Conservation (phyloP, 2,329 filamentous ascomycete species). For the Phialophora verrucosa region DNA sequence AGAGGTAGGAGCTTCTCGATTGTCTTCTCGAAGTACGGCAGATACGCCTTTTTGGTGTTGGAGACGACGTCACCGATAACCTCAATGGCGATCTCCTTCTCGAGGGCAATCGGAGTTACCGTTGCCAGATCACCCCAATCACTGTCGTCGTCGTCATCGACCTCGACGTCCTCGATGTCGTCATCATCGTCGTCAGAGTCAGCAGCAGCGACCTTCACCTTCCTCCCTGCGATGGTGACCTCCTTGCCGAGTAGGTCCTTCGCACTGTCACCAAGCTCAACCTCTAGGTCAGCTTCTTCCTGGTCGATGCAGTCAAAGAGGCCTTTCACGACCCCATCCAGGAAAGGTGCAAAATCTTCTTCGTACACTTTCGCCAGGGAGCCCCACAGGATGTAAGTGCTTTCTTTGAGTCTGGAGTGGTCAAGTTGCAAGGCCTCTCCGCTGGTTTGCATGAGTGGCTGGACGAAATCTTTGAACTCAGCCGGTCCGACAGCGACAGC, state of each 20-base stretch:
- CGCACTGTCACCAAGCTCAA: conserved; percentile 75
- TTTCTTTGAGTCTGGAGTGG: conserved; percentile 90
- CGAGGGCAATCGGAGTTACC: conserved; percentile 85
- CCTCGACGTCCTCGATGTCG: conserved; percentile 60
- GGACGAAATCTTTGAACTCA: conserved; percentile 88
- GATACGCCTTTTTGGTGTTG: conserved; percentile 77
- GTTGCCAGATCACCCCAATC: conserved; percentile 84
- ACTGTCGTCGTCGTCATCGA: conserved; percentile 76
- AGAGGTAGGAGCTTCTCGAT: conserved; percentile 81
- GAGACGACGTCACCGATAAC: conserved; percentile 91
- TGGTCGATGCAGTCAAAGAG: conserved; percentile 86
- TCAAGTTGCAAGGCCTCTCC: conserved; percentile 89
- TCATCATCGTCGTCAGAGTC: conserved; percentile 67
- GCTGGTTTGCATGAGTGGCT: conserved; percentile 87
- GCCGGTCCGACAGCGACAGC: conserved; percentile 83
- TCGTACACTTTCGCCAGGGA: conserved; percentile 93
- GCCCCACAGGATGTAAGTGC: conserved; percentile 96
- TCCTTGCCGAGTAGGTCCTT: conserved; percentile 76
- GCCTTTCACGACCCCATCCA: conserved; percentile 54
- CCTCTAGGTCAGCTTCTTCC: conserved; percentile 81
- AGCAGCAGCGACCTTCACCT: conserved; percentile 76
- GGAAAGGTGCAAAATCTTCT: conserved; percentile 60
- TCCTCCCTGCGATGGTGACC: conserved; percentile 79
- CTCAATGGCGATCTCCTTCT: conserved; percentile 97
- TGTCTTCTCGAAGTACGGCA: conserved; percentile 87